phyloP scores from a whole-genome alignment of 2,329 filamentous ascomycete genomes.

The Alternaria triticimaculans region DNA sequence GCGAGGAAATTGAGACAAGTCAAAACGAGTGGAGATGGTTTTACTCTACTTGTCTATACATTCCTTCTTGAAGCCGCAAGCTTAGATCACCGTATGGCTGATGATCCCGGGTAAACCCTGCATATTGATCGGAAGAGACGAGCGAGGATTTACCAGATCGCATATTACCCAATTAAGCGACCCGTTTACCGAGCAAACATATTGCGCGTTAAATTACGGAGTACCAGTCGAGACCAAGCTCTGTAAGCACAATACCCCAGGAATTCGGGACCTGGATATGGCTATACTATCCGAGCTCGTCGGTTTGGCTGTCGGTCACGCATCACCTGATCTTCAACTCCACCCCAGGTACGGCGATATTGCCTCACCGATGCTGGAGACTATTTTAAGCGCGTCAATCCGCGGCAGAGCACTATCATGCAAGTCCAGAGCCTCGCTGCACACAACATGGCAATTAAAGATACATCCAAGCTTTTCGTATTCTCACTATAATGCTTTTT shows the following conservation, averaged over 20 bases:
- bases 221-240: conserved; percentile 42
- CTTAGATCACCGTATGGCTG: conserved; percentile 16
- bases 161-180: conserved; percentile 44
- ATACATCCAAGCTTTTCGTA: conserved; percentile 43
- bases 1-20: conserved; percentile 18
- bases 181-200: conserved; percentile 31
- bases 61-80: conserved; percentile 12
- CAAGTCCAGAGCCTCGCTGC: conserved; percentile 26
- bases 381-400: conserved; percentile 37
- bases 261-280: conserved; percentile 23
- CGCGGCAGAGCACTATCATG: conserved; percentile 14
- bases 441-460: conserved; percentile 30
- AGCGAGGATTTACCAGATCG: conserved; percentile 25
- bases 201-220: conserved; percentile 37
- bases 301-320: conserved; percentile 6
- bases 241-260: conserved; percentile 40
- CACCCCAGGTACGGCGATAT: conserved; percentile 29
- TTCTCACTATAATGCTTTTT: conserved; percentile 33
- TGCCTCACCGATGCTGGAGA: conserved; percentile 15
- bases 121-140: conserved; percentile 30
- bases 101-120: conserved; percentile 25
- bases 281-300: conserved; percentile 5
- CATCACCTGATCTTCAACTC: conserved; percentile 38
- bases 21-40: conserved; percentile 11
- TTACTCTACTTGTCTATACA: conserved; percentile 14